Base-by-base conservation (phyloP, 2,329 filamentous ascomycete species). In the Cordyceps pruinosa region DNA sequence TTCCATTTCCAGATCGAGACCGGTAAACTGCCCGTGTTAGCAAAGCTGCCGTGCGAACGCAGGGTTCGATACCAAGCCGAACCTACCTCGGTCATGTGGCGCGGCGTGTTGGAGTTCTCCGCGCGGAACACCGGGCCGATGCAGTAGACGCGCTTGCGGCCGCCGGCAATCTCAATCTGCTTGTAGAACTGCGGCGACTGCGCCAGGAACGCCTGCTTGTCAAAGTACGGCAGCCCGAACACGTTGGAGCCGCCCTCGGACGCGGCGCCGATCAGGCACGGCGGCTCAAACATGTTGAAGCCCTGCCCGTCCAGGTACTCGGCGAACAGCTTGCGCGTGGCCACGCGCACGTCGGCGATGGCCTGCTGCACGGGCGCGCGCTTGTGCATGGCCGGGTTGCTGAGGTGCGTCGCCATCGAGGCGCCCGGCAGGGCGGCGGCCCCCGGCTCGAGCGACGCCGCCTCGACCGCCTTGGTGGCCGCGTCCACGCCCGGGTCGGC, bases 161-260 rank as follows among this genome's bases (percentile, higher is more conserved):
- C 86, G 59, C 87, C 87, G 2, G 88, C 87, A 70, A 95, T 91
- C 69, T 92, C 85, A 72, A 89, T 85, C 69, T 95, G 89, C 78
- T 95, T 94, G 75, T 93, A 92, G 65, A 94, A 88, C 68, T 94
- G 89, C 6, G 89, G 90, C 6, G 84, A 88, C 70, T 92, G 89
- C 6, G 89, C 89, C 21, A 94, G 78, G 69, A 78, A 94, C 1
- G 90, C 93, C 62, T 87, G 83, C 67, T 87, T 84, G 63, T 88
- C 89, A 71, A 97, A 97, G 75, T 97, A 97, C 44, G 87, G 86
- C 64, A 97, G 78, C 65, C 87, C 81, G 72, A 99, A 97, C 41
- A 97, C 93, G 69, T 93, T 95, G 64, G 86, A 86, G 62, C 94
- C 94, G 66, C 94, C 93, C 75, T 99, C 94, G 4, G 90, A 94